Evolutionary conservation across 2,329 filamentous ascomycete species (phyloP).

Genomic region (Paecilomyces dactylethromorphus): DNA sequence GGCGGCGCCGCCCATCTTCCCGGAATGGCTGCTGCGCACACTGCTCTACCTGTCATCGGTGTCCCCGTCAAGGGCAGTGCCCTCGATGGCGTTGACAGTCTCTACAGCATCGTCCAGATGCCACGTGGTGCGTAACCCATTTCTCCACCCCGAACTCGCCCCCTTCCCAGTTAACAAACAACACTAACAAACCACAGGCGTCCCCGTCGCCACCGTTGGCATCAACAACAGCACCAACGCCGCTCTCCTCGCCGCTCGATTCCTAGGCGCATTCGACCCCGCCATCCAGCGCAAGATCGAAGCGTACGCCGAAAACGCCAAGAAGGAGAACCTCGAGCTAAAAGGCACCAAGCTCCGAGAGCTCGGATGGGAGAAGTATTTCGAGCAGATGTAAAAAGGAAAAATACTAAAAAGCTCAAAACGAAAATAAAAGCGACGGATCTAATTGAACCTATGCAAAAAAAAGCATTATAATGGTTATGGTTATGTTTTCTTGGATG

Average conservation of each 20-base stretch:
- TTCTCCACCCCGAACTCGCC: neutral
- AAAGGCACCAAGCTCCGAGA: constrained; percentile 38
- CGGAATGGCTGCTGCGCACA: constrained; percentile 68
- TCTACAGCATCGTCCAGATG: constrained; percentile 73
- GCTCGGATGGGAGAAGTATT: constrained; percentile 39
- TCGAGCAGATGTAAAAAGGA: constrained; percentile 33
- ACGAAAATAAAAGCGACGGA: neutral
- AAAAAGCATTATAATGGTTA: too few relatives aligned
- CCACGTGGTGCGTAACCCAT: constrained; percentile 46
- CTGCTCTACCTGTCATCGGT: constrained; percentile 67
- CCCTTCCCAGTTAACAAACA: neutral
- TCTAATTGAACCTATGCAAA: neutral
- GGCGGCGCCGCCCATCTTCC: constrained; percentile 68
- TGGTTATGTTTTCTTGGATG: too few relatives aligned
- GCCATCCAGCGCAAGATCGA: constrained; percentile 36
- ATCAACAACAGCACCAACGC: constrained; percentile 79
- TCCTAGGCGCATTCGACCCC: constrained; percentile 51
- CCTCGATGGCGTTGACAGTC: constrained; percentile 64
- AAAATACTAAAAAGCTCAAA: neutral
- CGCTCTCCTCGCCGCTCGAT: constrained; percentile 62
- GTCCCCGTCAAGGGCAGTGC: constrained; percentile 69
- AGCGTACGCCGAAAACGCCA: constrained; percentile 35
- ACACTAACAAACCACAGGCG: constrained; percentile 42
- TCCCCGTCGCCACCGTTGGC: constrained; percentile 68
- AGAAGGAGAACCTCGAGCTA: constrained; percentile 34